Conservation (phyloP, 148 eudicot species). For the Diospyros lotus region DNA sequence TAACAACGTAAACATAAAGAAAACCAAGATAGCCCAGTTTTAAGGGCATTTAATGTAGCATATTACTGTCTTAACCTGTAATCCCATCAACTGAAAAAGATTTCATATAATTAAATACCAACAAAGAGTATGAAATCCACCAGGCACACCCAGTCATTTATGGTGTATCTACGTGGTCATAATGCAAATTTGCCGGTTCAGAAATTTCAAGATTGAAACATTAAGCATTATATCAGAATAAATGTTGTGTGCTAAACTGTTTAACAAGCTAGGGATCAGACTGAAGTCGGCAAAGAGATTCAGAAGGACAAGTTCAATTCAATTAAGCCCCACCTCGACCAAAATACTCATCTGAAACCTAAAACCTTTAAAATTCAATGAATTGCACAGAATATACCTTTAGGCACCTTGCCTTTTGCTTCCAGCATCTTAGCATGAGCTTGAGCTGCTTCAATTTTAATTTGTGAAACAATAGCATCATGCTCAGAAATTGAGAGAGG, state of each 20-base stretch:
- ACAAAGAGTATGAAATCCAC: not conserved
- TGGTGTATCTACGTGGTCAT: not conserved
- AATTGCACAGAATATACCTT: conserved; percentile 40
- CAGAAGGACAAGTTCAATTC: not conserved
- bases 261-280: conserved; percentile 4
- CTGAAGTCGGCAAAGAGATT: not conserved
- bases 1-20: not conserved
- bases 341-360: not conserved
- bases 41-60: not conserved
- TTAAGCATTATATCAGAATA: not conserved
- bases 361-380: not conserved
- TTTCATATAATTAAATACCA: not conserved
- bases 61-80: not conserved
- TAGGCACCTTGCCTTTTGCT: conserved; percentile 37
- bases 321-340: not conserved
- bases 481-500: conserved; percentile 66
- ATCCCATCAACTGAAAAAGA: not conserved
- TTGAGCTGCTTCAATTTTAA: conserved; percentile 49
- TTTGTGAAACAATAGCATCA: conserved; percentile 47
- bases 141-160: not conserved
- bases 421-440: conserved; percentile 57
- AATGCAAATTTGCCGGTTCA: not conserved
- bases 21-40: not conserved
- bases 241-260: not conserved
- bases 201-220: not conserved